These are phyloP conservation scores for Colletotrichum tabaci DNA, from an alignment of 2,329 filamentous ascomycete genomes.

Conservation along the genomic window DNA sequence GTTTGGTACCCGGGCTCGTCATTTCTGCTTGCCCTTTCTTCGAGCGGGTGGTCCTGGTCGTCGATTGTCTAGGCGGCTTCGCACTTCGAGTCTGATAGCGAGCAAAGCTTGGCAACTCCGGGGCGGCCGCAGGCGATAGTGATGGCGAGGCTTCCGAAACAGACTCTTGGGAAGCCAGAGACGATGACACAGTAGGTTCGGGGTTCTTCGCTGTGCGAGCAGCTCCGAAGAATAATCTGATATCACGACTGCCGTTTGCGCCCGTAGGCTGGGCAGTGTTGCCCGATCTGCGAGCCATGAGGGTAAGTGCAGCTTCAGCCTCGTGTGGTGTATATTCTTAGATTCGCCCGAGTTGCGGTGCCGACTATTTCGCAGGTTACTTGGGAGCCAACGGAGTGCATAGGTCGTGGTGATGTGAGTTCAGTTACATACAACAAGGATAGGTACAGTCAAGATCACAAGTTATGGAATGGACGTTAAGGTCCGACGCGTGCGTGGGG, in stretches of 20 bases:
- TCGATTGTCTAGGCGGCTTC: slow-evolving; percentile 12
- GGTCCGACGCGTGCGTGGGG: slow-evolving; percentile 38
- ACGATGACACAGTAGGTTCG: slow-evolving; percentile 7
- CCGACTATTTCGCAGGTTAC: not conserved
- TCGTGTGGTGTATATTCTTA: not conserved
- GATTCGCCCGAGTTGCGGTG: not conserved
- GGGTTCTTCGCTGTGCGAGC: slow-evolving; percentile 8
- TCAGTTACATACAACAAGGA: slow-evolving; percentile 36
- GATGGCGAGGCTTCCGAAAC: not conserved
- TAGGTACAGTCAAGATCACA: not conserved
- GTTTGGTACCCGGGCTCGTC: not conserved
- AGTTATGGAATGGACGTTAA: slow-evolving; percentile 23
- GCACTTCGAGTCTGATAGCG: not conserved
- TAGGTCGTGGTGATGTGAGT: not conserved
- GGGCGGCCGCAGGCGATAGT: not conserved
- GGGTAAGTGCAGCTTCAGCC: not conserved
- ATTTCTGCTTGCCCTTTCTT: slow-evolving; percentile 2
- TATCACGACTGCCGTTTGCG: slow-evolving; percentile 31
- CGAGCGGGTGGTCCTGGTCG: slow-evolving; percentile 7
- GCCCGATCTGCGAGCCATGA: slow-evolving; percentile 34
- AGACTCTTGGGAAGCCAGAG: not conserved
- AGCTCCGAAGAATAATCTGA: slow-evolving; percentile 32
- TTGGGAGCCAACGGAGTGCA: not conserved
- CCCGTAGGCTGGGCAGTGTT: slow-evolving; percentile 21
- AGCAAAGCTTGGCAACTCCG: not conserved